Conservation (phyloP, 176 grass and related monocot genomes). For the Cenchrus americanus region DNA sequence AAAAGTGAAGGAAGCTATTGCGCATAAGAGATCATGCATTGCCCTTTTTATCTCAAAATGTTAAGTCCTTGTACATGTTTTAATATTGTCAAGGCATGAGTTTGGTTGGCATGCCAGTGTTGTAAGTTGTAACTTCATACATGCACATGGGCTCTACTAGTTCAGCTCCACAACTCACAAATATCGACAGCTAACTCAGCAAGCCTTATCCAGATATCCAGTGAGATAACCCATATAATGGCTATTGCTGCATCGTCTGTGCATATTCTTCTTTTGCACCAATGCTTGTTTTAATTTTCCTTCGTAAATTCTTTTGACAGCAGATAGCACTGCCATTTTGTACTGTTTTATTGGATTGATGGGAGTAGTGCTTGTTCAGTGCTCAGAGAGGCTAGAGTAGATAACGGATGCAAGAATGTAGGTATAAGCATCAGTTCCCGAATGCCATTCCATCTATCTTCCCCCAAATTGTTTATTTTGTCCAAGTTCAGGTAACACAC, state of each 20-base stretch:
- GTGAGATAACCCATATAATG: not conserved
- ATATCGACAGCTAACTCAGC: constrained; percentile 5
- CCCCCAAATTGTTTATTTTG: not conserved
- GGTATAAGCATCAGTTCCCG: not conserved
- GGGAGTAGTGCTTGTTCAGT: constrained; percentile 6
- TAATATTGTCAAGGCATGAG: not conserved
- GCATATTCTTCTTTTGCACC: not conserved
- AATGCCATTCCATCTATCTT: not conserved
- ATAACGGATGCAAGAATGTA: not conserved
- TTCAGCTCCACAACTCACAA: not conserved
- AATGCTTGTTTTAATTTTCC: not conserved
- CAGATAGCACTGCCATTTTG: not conserved
- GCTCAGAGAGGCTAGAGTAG: not conserved
- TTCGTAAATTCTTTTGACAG: not conserved
- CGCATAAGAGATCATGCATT: too few relatives aligned
- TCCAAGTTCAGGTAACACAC: not conserved
- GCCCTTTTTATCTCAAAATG: too few relatives aligned
- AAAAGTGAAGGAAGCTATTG: too few relatives aligned
- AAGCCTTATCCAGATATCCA: constrained; percentile 25
- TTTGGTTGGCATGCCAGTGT: constrained; percentile 3
- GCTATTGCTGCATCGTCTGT: constrained; percentile 8
- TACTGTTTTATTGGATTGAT: constrained; percentile 11
- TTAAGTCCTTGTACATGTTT: too few relatives aligned
- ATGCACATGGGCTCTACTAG: not conserved
- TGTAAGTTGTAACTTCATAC: not conserved